These are phyloP conservation scores for Monilinia polystroma DNA, from an alignment of 2,329 filamentous ascomycete genomes.

Conservation along the genomic window DNA sequence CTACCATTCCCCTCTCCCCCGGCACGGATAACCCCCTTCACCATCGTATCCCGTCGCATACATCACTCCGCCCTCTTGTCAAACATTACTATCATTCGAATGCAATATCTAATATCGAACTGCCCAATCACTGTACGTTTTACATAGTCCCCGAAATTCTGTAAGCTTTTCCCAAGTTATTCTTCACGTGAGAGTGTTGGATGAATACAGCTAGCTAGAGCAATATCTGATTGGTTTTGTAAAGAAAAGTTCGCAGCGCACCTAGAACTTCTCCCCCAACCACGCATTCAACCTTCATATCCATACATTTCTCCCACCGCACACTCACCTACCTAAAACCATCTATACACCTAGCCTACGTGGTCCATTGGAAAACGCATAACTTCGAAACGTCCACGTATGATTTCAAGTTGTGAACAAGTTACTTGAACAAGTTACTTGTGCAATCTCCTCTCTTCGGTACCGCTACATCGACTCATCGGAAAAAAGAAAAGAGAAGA, in stretches of 20 bases:
- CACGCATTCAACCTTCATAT: constrained; percentile 26
- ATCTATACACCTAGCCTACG: constrained; percentile 27
- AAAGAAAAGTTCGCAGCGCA: constrained; percentile 31
- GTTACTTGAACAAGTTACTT: constrained; percentile 23
- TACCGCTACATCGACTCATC: constrained; percentile 26
- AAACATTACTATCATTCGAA: constrained; percentile 24
- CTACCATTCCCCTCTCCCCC: background rate
- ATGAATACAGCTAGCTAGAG: constrained; percentile 10
- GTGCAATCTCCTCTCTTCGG: constrained; percentile 6
- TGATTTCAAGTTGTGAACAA: constrained; percentile 24
- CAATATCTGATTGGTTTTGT: constrained; percentile 33
- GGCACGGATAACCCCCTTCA: constrained; percentile 8
- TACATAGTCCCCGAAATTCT: constrained; percentile 23
- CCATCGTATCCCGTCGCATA: constrained; percentile 26
- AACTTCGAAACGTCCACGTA: constrained; percentile 37
- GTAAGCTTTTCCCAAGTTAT: constrained; percentile 13
- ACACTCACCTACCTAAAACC: constrained; percentile 26
- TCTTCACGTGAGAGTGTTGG: constrained; percentile 22
- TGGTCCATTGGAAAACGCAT: constrained; percentile 34
- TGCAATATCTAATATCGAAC: constrained; percentile 11
- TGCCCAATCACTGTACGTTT: constrained; percentile 26
- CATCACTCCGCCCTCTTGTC: constrained; percentile 28
- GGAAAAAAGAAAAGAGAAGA: constrained; percentile 24
- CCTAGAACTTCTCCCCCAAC: constrained; percentile 5
- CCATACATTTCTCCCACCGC: constrained; percentile 27